Conservation (phyloP, 2,329 filamentous ascomycete species). For the Aspergillus sp. region DNA sequence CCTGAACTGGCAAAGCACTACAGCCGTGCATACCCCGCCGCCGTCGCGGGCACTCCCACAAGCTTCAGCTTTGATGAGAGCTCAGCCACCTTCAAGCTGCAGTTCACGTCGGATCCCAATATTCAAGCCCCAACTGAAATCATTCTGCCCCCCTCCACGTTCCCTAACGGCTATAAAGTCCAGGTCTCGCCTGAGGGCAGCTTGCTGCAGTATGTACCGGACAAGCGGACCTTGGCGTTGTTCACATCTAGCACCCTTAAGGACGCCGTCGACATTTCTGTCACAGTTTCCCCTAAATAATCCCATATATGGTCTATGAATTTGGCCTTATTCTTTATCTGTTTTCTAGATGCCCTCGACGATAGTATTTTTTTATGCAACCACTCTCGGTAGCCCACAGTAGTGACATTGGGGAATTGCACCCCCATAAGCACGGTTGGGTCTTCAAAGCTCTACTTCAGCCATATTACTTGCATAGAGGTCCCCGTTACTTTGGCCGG, state of each 20-base stretch:
- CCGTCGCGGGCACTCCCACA: conserved; percentile 9
- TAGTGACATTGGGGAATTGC: too few relatives aligned
- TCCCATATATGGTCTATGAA: too few relatives aligned
- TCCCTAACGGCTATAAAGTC: conserved; percentile 9
- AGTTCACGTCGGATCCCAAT: conserved; percentile 9
- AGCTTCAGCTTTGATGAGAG: conserved; percentile 10
- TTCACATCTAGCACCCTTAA: conserved; percentile 13
- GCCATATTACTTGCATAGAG: too few relatives aligned
- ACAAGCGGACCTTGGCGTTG: conserved; percentile 11
- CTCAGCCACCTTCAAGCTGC: conserved; percentile 9
- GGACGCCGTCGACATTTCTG: background rate
- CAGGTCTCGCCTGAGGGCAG: conserved; percentile 8
- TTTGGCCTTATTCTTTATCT: too few relatives aligned
- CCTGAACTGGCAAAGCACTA: conserved; percentile 13
- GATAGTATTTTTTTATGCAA: too few relatives aligned
- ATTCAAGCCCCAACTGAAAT: conserved; percentile 12
- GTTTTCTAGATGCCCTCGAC: too few relatives aligned
- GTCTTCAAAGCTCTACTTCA: too few relatives aligned
- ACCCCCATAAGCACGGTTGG: too few relatives aligned
- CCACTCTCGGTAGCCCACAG: too few relatives aligned
- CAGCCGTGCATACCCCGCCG: conserved; percentile 11
- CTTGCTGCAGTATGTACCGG: conserved; percentile 5
- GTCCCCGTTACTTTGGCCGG: too few relatives aligned
- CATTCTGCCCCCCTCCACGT: conserved; percentile 10
- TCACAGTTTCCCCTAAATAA: conserved; percentile 4